Evolutionary conservation across 2,329 filamentous ascomycete genomes (phyloP).

Genomic region (Talaromyces marneffei): DNA sequence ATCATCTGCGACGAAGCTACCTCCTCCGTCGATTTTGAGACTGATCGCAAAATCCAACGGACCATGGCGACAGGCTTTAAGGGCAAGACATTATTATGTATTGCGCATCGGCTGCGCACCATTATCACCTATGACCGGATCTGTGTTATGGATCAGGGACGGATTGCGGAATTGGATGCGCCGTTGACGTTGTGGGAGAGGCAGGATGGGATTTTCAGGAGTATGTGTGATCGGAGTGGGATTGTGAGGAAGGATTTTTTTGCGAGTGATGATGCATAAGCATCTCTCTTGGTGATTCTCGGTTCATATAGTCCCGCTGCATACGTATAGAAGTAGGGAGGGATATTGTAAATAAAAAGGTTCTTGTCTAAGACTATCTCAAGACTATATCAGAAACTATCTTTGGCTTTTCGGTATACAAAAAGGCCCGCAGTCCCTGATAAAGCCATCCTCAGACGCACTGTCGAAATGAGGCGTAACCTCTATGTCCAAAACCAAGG

Average conservation of each 20-base stretch:
- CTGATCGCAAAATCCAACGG: conserved; percentile 87
- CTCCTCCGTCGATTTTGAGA: conserved; percentile 88
- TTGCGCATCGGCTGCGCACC: conserved; percentile 85
- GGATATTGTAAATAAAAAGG: not conserved
- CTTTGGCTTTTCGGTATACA: not conserved
- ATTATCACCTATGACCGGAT: conserved; percentile 94
- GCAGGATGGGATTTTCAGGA: conserved; percentile 67
- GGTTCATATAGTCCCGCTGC: not conserved
- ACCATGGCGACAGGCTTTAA: conserved; percentile 81
- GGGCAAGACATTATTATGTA: conserved; percentile 83
- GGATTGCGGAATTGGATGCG: conserved; percentile 78
- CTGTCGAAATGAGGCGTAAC: not conserved
- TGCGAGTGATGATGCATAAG: conserved; percentile 7
- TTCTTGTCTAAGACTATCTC: not conserved
- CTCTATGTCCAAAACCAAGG: not conserved
- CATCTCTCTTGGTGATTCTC: not conserved
- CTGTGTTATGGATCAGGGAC: conserved; percentile 88
- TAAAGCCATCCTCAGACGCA: not conserved
- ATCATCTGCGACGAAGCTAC: conserved; percentile 98
- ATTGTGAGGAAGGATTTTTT: conserved; percentile 50
- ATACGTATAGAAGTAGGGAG: not conserved
- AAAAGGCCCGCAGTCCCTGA: not conserved
- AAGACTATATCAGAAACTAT: not conserved
- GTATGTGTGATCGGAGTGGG: conserved; percentile 84
- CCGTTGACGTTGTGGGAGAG: conserved; percentile 66